Conservation (phyloP, 2,329 filamentous ascomycete genomes). For the Lecanicillium sp. region DNA sequence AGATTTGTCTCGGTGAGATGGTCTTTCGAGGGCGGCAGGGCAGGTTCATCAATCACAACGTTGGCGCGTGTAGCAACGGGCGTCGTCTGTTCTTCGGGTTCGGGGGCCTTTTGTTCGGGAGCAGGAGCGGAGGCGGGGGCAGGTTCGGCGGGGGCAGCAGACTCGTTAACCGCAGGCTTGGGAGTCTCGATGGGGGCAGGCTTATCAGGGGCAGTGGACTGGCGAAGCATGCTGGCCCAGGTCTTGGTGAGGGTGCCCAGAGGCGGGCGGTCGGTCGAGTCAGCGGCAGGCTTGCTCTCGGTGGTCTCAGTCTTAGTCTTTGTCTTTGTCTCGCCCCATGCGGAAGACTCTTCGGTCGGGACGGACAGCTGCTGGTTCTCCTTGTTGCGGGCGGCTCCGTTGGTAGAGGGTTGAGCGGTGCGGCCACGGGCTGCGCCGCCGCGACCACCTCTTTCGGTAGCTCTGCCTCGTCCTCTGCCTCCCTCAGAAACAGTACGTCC, state of each 20-base stretch:
- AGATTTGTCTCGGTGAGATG: slow-evolving; percentile 88
- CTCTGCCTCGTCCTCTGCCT: slow-evolving; percentile 56
- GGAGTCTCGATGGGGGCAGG: slow-evolving; percentile 46
- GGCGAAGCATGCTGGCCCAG: slow-evolving; percentile 71
- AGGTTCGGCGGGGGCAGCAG: slow-evolving; percentile 20
- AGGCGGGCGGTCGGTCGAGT: slow-evolving; percentile 34
- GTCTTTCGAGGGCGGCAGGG: slow-evolving; percentile 66
- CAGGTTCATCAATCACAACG: slow-evolving; percentile 43
- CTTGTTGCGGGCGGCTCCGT: slow-evolving; percentile 57
- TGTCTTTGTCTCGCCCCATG: slow-evolving; percentile 39
- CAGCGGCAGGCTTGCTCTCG: slow-evolving; percentile 30
- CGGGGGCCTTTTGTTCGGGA: slow-evolving; percentile 23
- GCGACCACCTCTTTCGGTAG: slow-evolving; percentile 56
- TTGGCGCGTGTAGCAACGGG: slow-evolving; percentile 30
- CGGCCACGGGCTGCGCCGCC: slow-evolving; percentile 52
- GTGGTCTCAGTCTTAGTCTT: slow-evolving; percentile 24
- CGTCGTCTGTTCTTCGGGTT: slow-evolving; percentile 30
- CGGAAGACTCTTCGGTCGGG: slow-evolving; percentile 62
- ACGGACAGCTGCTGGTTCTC: slow-evolving; percentile 53
- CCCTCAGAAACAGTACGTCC: slow-evolving; percentile 57
- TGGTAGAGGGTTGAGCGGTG: slow-evolving; percentile 46
- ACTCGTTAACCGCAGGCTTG: slow-evolving; percentile 32
- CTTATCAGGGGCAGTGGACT: slow-evolving; percentile 49
- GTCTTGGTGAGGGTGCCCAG: slow-evolving; percentile 42
- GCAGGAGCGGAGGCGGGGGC: slow-evolving; percentile 24